Evolutionary conservation across 75 land plant genomes (phyloP).

Genomic region (Chamaecyparis obtusa): DNA sequence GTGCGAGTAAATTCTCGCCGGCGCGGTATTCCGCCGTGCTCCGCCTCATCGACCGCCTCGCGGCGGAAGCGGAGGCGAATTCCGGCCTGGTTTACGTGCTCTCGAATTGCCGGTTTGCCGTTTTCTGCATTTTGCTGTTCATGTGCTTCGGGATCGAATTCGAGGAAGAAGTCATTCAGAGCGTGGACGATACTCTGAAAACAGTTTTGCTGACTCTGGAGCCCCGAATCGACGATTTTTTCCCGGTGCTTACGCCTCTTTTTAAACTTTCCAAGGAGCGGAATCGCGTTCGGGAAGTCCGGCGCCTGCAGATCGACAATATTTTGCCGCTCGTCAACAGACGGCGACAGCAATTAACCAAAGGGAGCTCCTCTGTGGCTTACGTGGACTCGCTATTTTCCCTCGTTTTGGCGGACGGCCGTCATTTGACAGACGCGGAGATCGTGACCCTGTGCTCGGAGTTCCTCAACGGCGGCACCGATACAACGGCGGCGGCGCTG

Average conservation of each 20-base stretch:
- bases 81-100: slow-evolving; percentile 42
- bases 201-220: slow-evolving; percentile 43
- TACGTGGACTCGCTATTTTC: slow-evolving; percentile 53
- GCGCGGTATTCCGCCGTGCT: slow-evolving; percentile 44
- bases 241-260: slow-evolving; percentile 46
- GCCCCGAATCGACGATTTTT: slow-evolving; percentile 54
- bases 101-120: slow-evolving; percentile 48
- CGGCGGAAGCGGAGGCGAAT: slow-evolving; percentile 9
- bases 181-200: slow-evolving; percentile 52
- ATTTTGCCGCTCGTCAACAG: slow-evolving; percentile 36
- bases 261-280: slow-evolving; percentile 27
- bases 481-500: slow-evolving; percentile 56
- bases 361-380: slow-evolving; percentile 26
- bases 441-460: slow-evolving; percentile 66
- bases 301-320: slow-evolving; percentile 37
- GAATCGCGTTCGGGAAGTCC: slow-evolving; percentile 29
- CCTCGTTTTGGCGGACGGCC: slow-evolving; percentile 29
- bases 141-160: slow-evolving; percentile 61
- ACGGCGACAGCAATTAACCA: slow-evolving; percentile 29
- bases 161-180: slow-evolving; percentile 22
- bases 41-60: slow-evolving; percentile 36
- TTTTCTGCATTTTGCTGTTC: slow-evolving; percentile 51
- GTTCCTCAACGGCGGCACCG: slow-evolving; percentile 70
- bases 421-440: slow-evolving; percentile 43
- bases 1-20: slow-evolving; percentile 38